Evolutionary conservation across 2,329 filamentous ascomycete species (phyloP).

Genomic region (Knufia petricola): DNA sequence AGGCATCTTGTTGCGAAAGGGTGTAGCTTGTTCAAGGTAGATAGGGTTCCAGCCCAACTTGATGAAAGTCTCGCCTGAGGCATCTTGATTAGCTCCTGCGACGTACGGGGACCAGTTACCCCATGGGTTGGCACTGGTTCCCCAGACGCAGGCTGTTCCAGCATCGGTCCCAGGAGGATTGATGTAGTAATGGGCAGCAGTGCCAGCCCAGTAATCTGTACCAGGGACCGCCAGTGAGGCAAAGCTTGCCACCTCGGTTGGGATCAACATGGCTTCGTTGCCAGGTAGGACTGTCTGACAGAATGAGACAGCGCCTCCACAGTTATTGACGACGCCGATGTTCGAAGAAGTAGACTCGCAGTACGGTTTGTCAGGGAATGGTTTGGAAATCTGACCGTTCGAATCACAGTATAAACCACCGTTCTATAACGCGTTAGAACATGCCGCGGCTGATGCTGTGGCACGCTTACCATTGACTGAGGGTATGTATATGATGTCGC

Average conservation of each 20-base stretch:
- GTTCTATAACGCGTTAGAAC: slow-evolving; percentile 40
- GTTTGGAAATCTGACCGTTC: slow-evolving; percentile 56
- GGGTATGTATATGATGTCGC: slow-evolving; percentile 59
- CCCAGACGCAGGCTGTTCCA: slow-evolving; percentile 61
- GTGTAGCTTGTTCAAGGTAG: slow-evolving; percentile 47
- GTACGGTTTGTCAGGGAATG: slow-evolving; percentile 58
- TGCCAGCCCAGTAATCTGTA: slow-evolving; percentile 59
- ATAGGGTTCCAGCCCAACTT: slow-evolving; percentile 74
- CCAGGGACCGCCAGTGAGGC: slow-evolving; percentile 62
- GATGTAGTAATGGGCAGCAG: slow-evolving; percentile 70
- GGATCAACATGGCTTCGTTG: slow-evolving; percentile 74
- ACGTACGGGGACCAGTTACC: slow-evolving; percentile 75
- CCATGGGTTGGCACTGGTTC: slow-evolving; percentile 49
- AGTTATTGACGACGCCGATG: slow-evolving; percentile 58
- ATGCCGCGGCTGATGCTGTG: no score
- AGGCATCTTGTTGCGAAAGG: slow-evolving; percentile 49
- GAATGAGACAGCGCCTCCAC: slow-evolving; percentile 54
- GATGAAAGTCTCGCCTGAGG: slow-evolving; percentile 57
- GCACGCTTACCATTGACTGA: slow-evolving; percentile 56
- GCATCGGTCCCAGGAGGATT: slow-evolving; percentile 59
- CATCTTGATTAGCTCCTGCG: slow-evolving; percentile 62
- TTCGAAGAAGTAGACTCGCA: slow-evolving; percentile 60
- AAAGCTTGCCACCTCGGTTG: slow-evolving; percentile 51
- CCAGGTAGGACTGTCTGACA: slow-evolving; percentile 73
- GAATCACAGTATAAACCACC: slow-evolving; percentile 65